Base-by-base conservation (phyloP, 2,329 filamentous ascomycete genomes). In the Aureobasidium leucospermi region DNA sequence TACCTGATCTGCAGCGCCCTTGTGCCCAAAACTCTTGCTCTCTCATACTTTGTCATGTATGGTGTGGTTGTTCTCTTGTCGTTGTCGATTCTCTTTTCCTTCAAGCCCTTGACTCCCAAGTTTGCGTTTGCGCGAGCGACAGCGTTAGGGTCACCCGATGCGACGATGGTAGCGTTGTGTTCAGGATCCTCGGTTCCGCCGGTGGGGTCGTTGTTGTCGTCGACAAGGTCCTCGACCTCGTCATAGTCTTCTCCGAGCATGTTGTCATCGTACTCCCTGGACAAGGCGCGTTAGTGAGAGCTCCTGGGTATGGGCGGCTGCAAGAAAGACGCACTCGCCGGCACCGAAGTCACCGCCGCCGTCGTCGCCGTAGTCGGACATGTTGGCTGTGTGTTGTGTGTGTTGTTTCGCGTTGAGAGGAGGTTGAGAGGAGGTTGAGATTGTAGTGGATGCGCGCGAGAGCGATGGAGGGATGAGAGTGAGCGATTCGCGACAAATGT, bases 31-130 rank as follows among this genome's bases (percentile, higher is more conserved):
- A 99, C 93, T 70, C 94, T 86, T 64, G 94, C 94, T 67, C 87
- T 85, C 81, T 99, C 94, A 76, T 99, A 99, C 79, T 99, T 99
- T 66, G 94, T 99, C 93, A 99, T 96, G 78, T 96, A 99, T 2
- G 93, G 94, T 31, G 94, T 99, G 8, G 94, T 99, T 28, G 85
- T 88, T 68, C 94, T 85, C 76, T 96, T 84, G 65, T 92, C 89
- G 66, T 90, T 89, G 60, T 91, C 83, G 52, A 99, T 93, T 77
- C 90, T 95, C 83, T 95, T 96, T 76, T 92, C 79, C 70, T 81
- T 80, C 63, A 82, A 70, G 65, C 79, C 78, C 65, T 81, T 76
- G 70, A 85, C 79, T 34, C 80, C 80, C 43, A 49, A 7, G 63
- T 84, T 85, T 63, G 78, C 77, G 49, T 71, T 66, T 49, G 73